Conservation (phyloP, 2,329 filamentous ascomycete species). For the Elsinoe perseae region DNA sequence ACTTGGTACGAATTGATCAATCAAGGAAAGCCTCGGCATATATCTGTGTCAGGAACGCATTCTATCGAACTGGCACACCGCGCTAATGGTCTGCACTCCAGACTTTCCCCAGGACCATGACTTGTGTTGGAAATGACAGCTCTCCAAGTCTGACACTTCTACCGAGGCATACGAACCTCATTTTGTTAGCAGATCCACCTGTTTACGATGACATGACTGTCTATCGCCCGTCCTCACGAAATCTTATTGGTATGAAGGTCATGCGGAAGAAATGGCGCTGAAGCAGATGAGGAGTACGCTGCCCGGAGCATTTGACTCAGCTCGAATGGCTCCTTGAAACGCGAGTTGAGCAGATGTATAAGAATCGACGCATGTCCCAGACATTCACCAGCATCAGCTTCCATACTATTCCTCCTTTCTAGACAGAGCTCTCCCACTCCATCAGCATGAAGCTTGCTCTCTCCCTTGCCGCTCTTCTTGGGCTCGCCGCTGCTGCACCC, state of each 20-base stretch:
- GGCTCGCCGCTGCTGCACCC: constrained; percentile 4
- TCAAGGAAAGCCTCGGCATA: constrained; percentile 1
- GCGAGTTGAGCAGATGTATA: background rate
- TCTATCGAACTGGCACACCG: background rate
- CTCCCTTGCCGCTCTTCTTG: background rate
- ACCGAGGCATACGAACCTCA: background rate
- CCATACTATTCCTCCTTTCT: background rate
- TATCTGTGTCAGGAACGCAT: background rate
- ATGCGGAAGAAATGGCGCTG: background rate
- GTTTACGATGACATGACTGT: too few relatives aligned
- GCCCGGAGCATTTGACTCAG: background rate
- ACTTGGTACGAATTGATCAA: background rate
- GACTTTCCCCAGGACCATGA: background rate
- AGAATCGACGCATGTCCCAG: too few relatives aligned
- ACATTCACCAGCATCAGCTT: too few relatives aligned
- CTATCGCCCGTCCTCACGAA: background rate
- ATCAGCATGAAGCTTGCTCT: constrained; percentile 13
- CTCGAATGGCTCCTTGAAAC: background rate
- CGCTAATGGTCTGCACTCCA: background rate
- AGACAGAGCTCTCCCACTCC: background rate
- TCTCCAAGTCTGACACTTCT: background rate
- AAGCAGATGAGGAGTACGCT: background rate
- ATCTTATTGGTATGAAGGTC: background rate
- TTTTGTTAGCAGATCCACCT: background rate
- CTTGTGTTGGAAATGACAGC: background rate